Percentiles rank a stretch among this genome's conserved stretches.
phyloP scores from a whole-genome alignment of 768 basidiomycete genomes.

The Boletales sp. region DNA sequence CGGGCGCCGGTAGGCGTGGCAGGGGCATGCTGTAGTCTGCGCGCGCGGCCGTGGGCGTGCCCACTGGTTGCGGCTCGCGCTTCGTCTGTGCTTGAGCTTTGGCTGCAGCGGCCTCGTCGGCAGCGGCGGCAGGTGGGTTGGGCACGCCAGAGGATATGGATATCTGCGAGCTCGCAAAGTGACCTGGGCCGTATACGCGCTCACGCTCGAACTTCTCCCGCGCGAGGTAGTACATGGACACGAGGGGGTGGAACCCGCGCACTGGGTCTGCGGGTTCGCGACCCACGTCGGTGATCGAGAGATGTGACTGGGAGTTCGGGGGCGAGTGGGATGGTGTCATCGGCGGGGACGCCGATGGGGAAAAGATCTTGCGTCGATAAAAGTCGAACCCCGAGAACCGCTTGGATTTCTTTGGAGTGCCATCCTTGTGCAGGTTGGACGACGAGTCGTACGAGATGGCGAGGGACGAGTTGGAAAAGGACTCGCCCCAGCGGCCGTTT shows the following conservation, averaged over 20 bases:
- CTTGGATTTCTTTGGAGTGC: slow-evolving; percentile 59
- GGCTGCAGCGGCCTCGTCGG: slow-evolving; percentile 18
- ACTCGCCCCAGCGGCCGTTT: slow-evolving; percentile 47
- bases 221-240: slow-evolving; percentile 95
- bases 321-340: slow-evolving; percentile 58
- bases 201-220: slow-evolving; percentile 96
- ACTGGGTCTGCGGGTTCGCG: slow-evolving; percentile 76
- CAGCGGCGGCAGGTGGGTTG: slow-evolving; percentile 13
- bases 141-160: slow-evolving; percentile 41
- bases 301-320: slow-evolving; percentile 54
- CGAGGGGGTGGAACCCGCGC: slow-evolving; percentile 87
- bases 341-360: slow-evolving; percentile 46
- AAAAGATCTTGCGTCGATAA: slow-evolving; percentile 85
- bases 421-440: slow-evolving; percentile 39
- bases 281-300: slow-evolving; percentile 46
- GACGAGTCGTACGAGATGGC: slow-evolving; percentile 56
- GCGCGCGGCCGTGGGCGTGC: slow-evolving; percentile 33
- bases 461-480: slow-evolving; percentile 65
- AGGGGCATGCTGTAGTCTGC: slow-evolving; percentile 83
- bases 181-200: slow-evolving; percentile 86
- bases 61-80: slow-evolving; percentile 27
- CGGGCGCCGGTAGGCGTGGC: slow-evolving; percentile 77
- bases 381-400: slow-evolving; percentile 97
- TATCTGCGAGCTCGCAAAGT: slow-evolving; percentile 90
- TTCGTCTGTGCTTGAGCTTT: slow-evolving; percentile 33